Conservation (phyloP, 257 asterid genomes). For the Nicotiana otophora region DNA sequence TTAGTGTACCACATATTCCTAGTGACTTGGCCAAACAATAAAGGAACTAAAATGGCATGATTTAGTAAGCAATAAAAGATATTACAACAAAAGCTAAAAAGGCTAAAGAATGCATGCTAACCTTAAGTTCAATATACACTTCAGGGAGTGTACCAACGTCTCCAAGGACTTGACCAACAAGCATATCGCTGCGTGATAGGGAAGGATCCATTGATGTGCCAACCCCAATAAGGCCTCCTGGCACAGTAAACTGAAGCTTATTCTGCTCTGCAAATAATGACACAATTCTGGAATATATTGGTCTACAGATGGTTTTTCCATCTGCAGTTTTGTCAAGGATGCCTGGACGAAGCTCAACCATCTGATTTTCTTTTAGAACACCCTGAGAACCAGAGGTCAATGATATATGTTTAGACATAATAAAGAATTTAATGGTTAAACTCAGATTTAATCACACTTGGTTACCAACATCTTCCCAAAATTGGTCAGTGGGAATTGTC, state of each 20-base stretch:
- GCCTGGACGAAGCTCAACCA: conserved; percentile 90
- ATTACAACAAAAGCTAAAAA: not conserved
- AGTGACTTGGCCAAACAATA: not conserved
- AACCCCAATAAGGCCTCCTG: conserved; percentile 97
- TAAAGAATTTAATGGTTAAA: not conserved
- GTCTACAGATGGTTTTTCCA: conserved; percentile 76
- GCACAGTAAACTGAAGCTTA: conserved; percentile 85
- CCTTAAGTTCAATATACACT: conserved; percentile 80
- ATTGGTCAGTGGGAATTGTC: not conserved
- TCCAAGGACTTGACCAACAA: conserved; percentile 99
- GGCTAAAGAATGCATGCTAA: conserved; percentile 12
- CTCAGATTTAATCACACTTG: not conserved
- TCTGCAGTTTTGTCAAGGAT: conserved; percentile 78
- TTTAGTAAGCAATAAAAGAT: not conserved
- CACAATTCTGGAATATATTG: conserved; percentile 86
- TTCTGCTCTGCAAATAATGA: conserved; percentile 84
- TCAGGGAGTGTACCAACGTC: conserved; percentile 92
- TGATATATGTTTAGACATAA: not conserved
- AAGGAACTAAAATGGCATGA: not conserved
- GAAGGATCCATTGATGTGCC: conserved; percentile 98
- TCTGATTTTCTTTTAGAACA: conserved; percentile 78
- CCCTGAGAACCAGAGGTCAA: conserved; percentile 45
- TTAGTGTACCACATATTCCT: not conserved
- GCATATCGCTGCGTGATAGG: conserved; percentile 87
- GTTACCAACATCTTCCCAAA: not conserved